phyloP scores from a whole-genome alignment of 345 rosid genomes.

The Bruguiera parviflora region DNA sequence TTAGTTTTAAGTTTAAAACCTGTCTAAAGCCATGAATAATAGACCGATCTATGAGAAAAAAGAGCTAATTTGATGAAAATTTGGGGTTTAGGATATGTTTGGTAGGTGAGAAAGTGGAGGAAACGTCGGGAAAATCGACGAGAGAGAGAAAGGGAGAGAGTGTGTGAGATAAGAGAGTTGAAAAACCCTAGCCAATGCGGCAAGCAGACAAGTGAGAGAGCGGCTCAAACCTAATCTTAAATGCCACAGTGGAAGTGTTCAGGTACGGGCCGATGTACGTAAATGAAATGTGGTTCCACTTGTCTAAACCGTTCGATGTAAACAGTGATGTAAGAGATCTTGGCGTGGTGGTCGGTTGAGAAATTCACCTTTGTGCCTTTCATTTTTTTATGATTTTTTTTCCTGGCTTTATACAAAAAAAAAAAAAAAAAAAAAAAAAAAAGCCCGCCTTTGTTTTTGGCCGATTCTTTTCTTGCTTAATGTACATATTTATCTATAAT shows the following conservation, averaged over 20 bases:
- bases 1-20: slow-evolving; percentile 20
- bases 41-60: slow-evolving; percentile 4
- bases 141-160: background rate
- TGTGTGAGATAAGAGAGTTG: background rate
- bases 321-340: too few species aligned
- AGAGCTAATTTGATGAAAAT: background rate
- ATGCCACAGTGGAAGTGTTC: slow-evolving; percentile 35
- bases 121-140: background rate
- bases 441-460: too few species aligned
- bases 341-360: too few species aligned
- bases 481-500: too few species aligned
- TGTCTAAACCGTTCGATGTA: too few species aligned
- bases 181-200: slow-evolving; percentile 63
- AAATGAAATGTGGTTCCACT: background rate
- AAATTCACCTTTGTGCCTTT: too few species aligned
- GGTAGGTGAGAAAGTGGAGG: slow-evolving; percentile 12
- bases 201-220: slow-evolving; percentile 38
- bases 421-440: too few species aligned
- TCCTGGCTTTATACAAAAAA: too few species aligned
- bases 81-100: background rate
- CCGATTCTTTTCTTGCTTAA: too few species aligned
- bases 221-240: slow-evolving; percentile 36
- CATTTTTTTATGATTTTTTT: too few species aligned
- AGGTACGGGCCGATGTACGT: slow-evolving; percentile 15
- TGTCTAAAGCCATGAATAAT: slow-evolving; percentile 35